Conservation (phyloP, 257 asterid species). For the Nicotiana paniculata region DNA sequence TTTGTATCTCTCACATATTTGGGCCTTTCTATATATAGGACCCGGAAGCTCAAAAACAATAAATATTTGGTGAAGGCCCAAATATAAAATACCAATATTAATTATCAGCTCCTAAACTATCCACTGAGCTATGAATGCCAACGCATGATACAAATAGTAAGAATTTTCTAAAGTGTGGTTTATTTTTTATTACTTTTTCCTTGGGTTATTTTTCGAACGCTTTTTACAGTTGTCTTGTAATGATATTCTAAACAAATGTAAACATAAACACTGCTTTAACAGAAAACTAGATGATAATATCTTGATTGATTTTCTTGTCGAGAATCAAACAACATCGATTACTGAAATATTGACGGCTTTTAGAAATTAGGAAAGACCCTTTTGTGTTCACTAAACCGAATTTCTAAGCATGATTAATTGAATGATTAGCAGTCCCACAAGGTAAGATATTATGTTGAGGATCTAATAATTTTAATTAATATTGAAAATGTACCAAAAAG, state of each 20-base stretch:
- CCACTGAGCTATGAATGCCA: too few species aligned
- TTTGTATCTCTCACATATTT: too few species aligned
- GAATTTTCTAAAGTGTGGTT: not conserved
- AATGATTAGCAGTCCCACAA: not conserved
- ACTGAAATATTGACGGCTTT: not conserved
- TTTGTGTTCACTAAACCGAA: not conserved
- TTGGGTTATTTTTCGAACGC: not conserved
- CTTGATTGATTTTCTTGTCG: conserved; percentile 3
- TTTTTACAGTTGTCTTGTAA: not conserved
- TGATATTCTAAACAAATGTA: not conserved
- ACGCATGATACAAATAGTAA: not conserved
- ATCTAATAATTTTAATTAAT: not conserved
- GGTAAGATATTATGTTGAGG: not conserved
- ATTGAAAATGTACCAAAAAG: not conserved
- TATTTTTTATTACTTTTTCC: not conserved
- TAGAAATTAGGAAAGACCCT: not conserved
- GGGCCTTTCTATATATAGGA: too few species aligned
- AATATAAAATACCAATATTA: too few species aligned
- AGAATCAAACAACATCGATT: conserved; percentile 6
- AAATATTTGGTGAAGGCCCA: too few species aligned
- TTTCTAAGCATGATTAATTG: not conserved
- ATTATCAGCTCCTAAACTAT: too few species aligned
- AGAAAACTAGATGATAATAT: not conserved
- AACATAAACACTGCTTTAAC: not conserved
- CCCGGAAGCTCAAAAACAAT: too few species aligned